Evolutionary conservation across 2,329 filamentous ascomycete species (phyloP).

Genomic region (Aspergillus hortae): DNA sequence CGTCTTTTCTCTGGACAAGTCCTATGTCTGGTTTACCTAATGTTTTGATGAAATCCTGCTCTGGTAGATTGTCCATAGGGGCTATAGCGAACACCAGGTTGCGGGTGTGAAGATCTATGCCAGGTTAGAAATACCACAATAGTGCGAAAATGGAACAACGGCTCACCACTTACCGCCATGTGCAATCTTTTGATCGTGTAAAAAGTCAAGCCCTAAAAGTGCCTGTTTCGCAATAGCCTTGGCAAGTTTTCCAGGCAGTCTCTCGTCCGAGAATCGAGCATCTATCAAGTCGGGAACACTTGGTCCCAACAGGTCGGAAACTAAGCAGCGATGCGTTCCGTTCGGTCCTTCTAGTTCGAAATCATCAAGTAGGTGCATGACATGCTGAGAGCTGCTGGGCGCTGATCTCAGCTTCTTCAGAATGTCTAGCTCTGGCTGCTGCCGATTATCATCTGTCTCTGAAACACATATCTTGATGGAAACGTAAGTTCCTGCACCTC

Average conservation of each 20-base stretch:
- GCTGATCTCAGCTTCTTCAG: slow-evolving; percentile 13
- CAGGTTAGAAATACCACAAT: slow-evolving; percentile 11
- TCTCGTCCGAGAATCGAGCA: slow-evolving; percentile 27
- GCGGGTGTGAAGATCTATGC: slow-evolving; percentile 25
- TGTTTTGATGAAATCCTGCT: slow-evolving; percentile 18
- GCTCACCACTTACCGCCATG: slow-evolving; percentile 33
- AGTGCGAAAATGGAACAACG: not conserved
- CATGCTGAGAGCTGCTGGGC: slow-evolving; percentile 20
- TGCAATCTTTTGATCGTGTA: slow-evolving; percentile 39
- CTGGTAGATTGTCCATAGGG: slow-evolving; percentile 10
- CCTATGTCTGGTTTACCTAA: slow-evolving; percentile 26
- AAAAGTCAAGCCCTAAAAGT: slow-evolving; percentile 33
- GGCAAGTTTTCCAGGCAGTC: slow-evolving; percentile 41
- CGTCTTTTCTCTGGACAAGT: slow-evolving; percentile 19
- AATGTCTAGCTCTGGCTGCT: slow-evolving; percentile 16
- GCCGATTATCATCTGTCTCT: slow-evolving; percentile 7
- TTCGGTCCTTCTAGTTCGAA: slow-evolving; percentile 44
- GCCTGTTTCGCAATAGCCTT: slow-evolving; percentile 41
- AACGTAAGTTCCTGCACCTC: slow-evolving; percentile 17
- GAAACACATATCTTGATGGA: slow-evolving; percentile 22
- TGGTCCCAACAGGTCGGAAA: slow-evolving; percentile 41
- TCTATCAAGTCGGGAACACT: slow-evolving; percentile 38
- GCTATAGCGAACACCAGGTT: slow-evolving; percentile 26
- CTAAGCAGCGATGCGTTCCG: slow-evolving; percentile 44
- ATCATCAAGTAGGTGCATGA: slow-evolving; percentile 34